Conservation (phyloP, 208 protist species). For the Endotrypanum monterogeii region DNA sequence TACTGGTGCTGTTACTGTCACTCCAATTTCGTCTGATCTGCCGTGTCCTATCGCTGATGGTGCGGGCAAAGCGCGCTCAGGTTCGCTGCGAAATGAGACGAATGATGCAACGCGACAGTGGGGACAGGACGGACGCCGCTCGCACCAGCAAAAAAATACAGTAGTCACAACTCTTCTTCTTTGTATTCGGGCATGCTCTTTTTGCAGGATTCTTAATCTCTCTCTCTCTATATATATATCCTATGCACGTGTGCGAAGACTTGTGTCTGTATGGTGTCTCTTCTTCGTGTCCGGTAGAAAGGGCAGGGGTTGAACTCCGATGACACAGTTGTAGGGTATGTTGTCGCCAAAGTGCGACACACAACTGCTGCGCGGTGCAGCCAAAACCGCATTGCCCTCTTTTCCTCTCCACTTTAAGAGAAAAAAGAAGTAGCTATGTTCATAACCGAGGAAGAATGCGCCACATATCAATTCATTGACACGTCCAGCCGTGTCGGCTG, state of each 20-base stretch:
- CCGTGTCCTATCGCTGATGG: slow-evolving; percentile 38
- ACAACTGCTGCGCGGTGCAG: not conserved
- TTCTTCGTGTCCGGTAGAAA: not conserved
- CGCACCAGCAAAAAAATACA: slow-evolving; percentile 16
- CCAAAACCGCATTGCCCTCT: too few relatives aligned
- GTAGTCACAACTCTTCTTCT: not conserved
- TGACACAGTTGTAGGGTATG: not conserved
- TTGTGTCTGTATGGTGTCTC: not conserved
- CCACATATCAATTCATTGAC: too few relatives aligned
- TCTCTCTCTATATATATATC: too few relatives aligned
- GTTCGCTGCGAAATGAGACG: slow-evolving; percentile 12
- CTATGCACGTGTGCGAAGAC: not conserved
- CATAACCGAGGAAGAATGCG: not conserved
- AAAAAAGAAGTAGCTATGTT: too few relatives aligned
- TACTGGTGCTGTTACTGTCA: slow-evolving; percentile 44
- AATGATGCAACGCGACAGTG: slow-evolving; percentile 4
- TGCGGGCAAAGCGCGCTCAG: slow-evolving; percentile 29
- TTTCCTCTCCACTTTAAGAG: too few relatives aligned
- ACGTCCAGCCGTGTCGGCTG: too few relatives aligned
- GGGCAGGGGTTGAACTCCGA: not conserved
- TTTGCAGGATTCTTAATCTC: not conserved
- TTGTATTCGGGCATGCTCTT: not conserved
- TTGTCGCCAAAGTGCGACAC: not conserved
- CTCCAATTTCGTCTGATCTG: slow-evolving; percentile 38
- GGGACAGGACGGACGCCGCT: not conserved